Conservation (phyloP, 2,329 filamentous ascomycete species). For the Falciphora oryzae region DNA sequence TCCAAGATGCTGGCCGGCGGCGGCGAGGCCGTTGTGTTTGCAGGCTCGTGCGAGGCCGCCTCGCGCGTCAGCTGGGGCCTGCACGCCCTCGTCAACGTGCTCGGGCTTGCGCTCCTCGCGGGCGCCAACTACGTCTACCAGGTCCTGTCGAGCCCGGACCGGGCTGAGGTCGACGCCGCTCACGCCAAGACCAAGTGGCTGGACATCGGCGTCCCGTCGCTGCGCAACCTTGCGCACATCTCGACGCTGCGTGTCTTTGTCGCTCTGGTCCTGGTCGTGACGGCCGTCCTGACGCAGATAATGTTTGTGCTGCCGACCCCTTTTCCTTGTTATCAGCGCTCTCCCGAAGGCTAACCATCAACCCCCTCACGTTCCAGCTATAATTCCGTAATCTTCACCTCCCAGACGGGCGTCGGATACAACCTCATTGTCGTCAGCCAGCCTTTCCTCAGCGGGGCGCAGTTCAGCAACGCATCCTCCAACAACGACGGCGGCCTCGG, state of each 20-base stretch:
- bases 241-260: slow-evolving; percentile 34
- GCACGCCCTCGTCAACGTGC: slow-evolving; percentile 38
- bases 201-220: slow-evolving; percentile 47
- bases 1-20: slow-evolving; percentile 15
- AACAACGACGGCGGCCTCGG: slow-evolving; percentile 30
- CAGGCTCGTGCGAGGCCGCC: slow-evolving; percentile 32
- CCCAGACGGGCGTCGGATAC: slow-evolving; percentile 27
- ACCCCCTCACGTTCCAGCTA: slow-evolving; percentile 30
- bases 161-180: slow-evolving; percentile 40
- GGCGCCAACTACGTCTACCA: slow-evolving; percentile 49
- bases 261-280: slow-evolving; percentile 32
- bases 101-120: slow-evolving; percentile 37
- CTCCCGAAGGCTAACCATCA: slow-evolving; percentile 3
- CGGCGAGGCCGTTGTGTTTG: slow-evolving; percentile 32
- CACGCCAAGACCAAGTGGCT: slow-evolving; percentile 42
- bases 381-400: slow-evolving; percentile 45
- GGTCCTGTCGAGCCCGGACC: slow-evolving; percentile 47
- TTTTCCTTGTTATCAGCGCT: not conserved
- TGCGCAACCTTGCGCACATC: slow-evolving; percentile 42
- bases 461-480: slow-evolving; percentile 29
- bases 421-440: slow-evolving; percentile 29
- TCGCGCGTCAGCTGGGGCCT: slow-evolving; percentile 34
- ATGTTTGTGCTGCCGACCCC: slow-evolving; percentile 32
- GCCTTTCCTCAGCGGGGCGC: slow-evolving; percentile 30
- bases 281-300: slow-evolving; percentile 41